phyloP scores from a whole-genome alignment of 116 monocot genomes.

The Dioscorea cayenensis region DNA sequence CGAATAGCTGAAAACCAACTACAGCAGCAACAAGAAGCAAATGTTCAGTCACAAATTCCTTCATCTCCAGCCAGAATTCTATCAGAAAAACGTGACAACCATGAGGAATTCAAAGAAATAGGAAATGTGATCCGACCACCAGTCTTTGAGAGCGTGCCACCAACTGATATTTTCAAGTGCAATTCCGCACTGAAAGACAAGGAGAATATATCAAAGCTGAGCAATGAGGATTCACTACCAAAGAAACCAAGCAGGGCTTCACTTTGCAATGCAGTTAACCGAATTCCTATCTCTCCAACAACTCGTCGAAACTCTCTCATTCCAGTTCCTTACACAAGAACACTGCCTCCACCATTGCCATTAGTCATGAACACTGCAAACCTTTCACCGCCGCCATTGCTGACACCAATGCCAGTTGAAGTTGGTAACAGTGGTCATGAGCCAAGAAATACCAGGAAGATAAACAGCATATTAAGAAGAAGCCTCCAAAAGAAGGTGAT shows the following conservation, averaged over 20 bases:
- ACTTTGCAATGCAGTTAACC: slow-evolving; percentile 14
- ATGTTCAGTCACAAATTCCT: not conserved
- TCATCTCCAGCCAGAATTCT: slow-evolving; percentile 1
- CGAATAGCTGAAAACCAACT: slow-evolving; percentile 57
- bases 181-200: slow-evolving; percentile 28
- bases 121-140: slow-evolving; percentile 12
- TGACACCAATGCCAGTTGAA: not conserved
- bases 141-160: slow-evolving; percentile 18
- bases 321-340: slow-evolving; percentile 20
- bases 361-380: not conserved
- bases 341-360: slow-evolving; percentile 4
- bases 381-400: slow-evolving; percentile 1
- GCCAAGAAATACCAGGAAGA: slow-evolving; percentile 28
- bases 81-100: slow-evolving; percentile 21
- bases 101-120: slow-evolving; percentile 6
- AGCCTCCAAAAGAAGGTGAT: slow-evolving; percentile 61
- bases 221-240: slow-evolving; percentile 8
- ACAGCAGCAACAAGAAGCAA: slow-evolving; percentile 13
- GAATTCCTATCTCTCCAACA: slow-evolving; percentile 19
- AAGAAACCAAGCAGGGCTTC: slow-evolving; percentile 26
- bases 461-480: slow-evolving; percentile 37
- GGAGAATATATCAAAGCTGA: slow-evolving; percentile 41
- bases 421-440: not conserved
- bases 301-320: slow-evolving; percentile 34
- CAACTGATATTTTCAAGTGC: slow-evolving; percentile 11